Conservation (phyloP, 2,329 filamentous ascomycete genomes). For the Emydomyces testavorans region DNA sequence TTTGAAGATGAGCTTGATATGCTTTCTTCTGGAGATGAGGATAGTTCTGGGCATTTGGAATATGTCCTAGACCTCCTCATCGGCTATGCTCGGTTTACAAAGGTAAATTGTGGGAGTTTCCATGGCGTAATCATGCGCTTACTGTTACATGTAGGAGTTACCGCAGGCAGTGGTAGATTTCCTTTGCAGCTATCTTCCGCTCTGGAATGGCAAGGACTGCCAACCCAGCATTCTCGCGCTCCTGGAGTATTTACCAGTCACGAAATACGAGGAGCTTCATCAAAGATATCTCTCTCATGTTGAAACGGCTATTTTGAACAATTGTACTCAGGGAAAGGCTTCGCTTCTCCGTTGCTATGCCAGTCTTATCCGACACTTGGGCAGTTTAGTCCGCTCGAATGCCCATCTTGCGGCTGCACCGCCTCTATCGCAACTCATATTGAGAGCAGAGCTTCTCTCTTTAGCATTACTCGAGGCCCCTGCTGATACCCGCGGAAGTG, state of each 20-base stretch:
- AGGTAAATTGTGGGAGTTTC: constrained; percentile 22
- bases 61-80: constrained; percentile 28
- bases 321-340: constrained; percentile 41
- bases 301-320: constrained; percentile 33
- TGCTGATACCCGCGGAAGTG: constrained; percentile 16
- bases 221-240: constrained; percentile 33
- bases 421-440: constrained; percentile 37
- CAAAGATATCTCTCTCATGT: constrained; percentile 28
- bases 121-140: not conserved
- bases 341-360: constrained; percentile 58
- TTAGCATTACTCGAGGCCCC: constrained; percentile 49
- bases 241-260: constrained; percentile 26
- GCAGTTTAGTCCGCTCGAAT: constrained; percentile 25
- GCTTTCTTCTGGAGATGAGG: constrained; percentile 33
- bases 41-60: constrained; percentile 22
- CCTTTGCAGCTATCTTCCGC: constrained; percentile 41
- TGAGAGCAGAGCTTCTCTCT: constrained; percentile 43
- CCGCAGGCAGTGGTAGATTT: constrained; percentile 27
- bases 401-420: constrained; percentile 11
- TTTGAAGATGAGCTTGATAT: constrained; percentile 29
- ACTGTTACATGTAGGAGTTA: constrained; percentile 19
- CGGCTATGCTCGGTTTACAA: constrained; percentile 29
- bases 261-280: constrained; percentile 27
- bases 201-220: constrained; percentile 53
- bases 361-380: constrained; percentile 49